Percentiles rank a stretch among this genome's conserved stretches.
These are phyloP conservation scores for Podaxis mareebaensis DNA, from an alignment of 768 basidiomycete genomes.

Conservation along the genomic window DNA sequence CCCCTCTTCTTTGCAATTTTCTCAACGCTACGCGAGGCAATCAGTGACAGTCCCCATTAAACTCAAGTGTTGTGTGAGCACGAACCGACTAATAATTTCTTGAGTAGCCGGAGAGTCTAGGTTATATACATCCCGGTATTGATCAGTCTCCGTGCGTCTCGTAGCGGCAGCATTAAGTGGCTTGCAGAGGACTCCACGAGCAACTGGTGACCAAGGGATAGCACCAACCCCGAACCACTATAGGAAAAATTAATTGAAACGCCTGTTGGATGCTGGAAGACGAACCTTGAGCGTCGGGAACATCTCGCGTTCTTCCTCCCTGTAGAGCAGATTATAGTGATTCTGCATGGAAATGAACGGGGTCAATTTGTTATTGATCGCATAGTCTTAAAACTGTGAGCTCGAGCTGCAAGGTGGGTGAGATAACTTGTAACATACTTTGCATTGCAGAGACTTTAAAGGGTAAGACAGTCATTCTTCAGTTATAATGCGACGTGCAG, in stretches of 20 bases:
- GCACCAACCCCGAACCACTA: constrained; percentile 53
- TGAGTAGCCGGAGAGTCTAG: constrained; percentile 26
- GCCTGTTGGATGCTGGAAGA: background rate
- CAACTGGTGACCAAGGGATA: constrained; percentile 63
- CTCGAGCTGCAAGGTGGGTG: background rate
- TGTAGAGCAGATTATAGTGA: constrained; percentile 57
- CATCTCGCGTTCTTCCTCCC: constrained; percentile 67
- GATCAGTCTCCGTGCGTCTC: constrained; percentile 39
- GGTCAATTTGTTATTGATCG: constrained; percentile 54
- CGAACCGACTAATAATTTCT: constrained; percentile 38
- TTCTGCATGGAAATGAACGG: constrained; percentile 73
- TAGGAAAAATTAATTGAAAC: background rate
- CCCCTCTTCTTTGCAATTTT: constrained; percentile 52
- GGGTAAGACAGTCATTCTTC: background rate
- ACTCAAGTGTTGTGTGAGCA: background rate
- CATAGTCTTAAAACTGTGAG: constrained; percentile 46
- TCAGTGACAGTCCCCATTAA: background rate
- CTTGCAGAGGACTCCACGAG: constrained; percentile 52
- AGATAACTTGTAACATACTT: constrained; percentile 32
- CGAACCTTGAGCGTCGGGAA: constrained; percentile 55
- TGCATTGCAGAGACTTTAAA: constrained; percentile 52
- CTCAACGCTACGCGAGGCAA: constrained; percentile 41
- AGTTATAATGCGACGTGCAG: background rate
- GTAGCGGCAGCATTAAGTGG: constrained; percentile 38
- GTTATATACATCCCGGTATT: constrained; percentile 22